These are phyloP conservation scores for Aspergillus bertholletiae DNA, from an alignment of 495 filamentous ascomycete genomes.

Conservation along the genomic window DNA sequence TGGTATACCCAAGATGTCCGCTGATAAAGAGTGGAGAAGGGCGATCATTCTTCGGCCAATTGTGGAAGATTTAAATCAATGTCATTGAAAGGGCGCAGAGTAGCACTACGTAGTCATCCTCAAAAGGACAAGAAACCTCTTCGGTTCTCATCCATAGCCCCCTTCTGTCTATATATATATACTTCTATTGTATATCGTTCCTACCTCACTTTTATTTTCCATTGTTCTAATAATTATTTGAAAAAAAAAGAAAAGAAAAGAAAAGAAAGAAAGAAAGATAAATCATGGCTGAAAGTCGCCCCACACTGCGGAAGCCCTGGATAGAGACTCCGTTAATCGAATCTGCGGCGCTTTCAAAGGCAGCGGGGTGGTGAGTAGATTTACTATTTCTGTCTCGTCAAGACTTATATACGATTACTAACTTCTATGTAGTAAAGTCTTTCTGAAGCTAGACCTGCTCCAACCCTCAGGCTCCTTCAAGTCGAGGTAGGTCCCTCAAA, in stretches of 20 bases:
- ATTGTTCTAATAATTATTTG: neutral
- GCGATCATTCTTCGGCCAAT: neutral
- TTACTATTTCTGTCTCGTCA: neutral
- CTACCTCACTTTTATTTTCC: neutral
- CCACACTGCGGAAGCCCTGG: constrained; percentile 47
- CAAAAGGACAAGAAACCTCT: too few relatives aligned
- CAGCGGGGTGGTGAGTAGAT: constrained; percentile 63
- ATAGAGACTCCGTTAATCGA: constrained; percentile 69
- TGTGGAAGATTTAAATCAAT: neutral
- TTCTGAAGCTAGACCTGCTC: constrained; percentile 85
- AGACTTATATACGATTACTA: neutral
- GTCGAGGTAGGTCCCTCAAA: constrained; percentile 54
- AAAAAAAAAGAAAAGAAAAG: too few relatives aligned
- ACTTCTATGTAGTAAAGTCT: constrained; percentile 56
- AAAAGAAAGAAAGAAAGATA: too few relatives aligned
- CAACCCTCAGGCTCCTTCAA: constrained; percentile 94
- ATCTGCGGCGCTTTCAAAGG: constrained; percentile 61
- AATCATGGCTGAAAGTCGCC: neutral
- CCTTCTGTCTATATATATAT: neutral
- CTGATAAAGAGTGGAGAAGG: neutral
- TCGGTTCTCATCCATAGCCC: neutral
- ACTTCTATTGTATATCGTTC: neutral
- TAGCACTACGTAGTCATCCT: too few relatives aligned
- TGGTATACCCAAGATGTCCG: too few relatives aligned
- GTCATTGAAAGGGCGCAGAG: constrained; percentile 4